Conservation (phyloP, 257 asterid species). For the Mentha longifolia region DNA sequence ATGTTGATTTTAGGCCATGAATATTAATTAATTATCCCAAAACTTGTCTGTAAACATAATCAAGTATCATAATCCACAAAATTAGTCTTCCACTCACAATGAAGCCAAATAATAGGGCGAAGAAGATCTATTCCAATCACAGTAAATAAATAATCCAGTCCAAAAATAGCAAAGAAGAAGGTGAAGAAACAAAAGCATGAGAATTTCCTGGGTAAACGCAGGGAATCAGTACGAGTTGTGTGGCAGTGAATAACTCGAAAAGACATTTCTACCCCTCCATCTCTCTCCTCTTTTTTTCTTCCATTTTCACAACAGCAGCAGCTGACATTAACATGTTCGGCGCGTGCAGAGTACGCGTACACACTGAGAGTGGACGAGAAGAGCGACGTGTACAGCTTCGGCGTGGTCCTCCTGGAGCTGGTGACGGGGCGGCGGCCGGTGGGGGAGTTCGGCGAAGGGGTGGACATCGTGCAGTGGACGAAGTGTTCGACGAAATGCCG, state of each 20-base stretch:
- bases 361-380: conserved; percentile 60
- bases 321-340: background rate
- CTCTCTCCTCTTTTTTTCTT: too few species aligned
- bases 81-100: too few species aligned
- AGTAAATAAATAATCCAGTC: background rate
- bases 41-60: too few species aligned
- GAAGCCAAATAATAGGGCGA: too few species aligned
- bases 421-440: conserved; percentile 60
- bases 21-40: too few species aligned
- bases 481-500: conserved; percentile 59
- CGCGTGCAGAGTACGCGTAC: conserved; percentile 57
- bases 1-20: too few species aligned
- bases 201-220: conserved; percentile 50
- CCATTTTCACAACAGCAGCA: too few species aligned
- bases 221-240: conserved; percentile 38
- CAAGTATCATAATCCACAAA: too few species aligned
- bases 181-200: background rate
- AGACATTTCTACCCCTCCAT: conserved; percentile 26
- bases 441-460: conserved; percentile 65
- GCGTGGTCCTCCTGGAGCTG: conserved; percentile 62
- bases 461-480: conserved; percentile 75
- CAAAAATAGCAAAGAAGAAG: background rate
- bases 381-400: conserved; percentile 68
- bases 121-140: too few species aligned
- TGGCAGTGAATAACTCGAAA: conserved; percentile 28